Evolutionary conservation across 2,329 filamentous ascomycete species (phyloP).

Genomic region (Cercospora nicotianae): DNA sequence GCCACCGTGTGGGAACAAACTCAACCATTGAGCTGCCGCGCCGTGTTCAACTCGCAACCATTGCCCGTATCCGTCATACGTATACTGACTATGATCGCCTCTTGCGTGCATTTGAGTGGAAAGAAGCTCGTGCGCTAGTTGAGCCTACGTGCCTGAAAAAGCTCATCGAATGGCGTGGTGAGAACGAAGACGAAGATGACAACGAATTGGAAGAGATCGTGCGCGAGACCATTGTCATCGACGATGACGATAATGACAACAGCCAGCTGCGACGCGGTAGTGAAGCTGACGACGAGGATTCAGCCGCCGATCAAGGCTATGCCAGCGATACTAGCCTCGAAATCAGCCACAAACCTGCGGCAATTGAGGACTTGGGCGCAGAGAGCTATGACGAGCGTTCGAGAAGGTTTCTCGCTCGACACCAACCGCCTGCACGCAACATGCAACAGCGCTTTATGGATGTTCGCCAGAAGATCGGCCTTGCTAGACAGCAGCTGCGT

Average conservation of each 20-base stretch:
- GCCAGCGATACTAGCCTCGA: slow-evolving; percentile 34
- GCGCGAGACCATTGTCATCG: slow-evolving; percentile 63
- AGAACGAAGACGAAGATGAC: slow-evolving; percentile 51
- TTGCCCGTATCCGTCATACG: slow-evolving; percentile 61
- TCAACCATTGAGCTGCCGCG: slow-evolving; percentile 55
- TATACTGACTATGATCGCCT: slow-evolving; percentile 64
- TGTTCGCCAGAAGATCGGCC: slow-evolving; percentile 27
- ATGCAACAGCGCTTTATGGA: slow-evolving; percentile 20
- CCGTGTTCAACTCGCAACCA: slow-evolving; percentile 61
- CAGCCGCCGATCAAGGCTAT: slow-evolving; percentile 25
- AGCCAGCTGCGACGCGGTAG: slow-evolving; percentile 8
- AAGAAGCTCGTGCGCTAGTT: slow-evolving; percentile 55
- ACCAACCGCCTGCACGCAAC: slow-evolving; percentile 18
- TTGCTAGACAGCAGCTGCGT: slow-evolving; percentile 25
- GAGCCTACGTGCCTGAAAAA: slow-evolving; percentile 58
- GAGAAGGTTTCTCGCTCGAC: slow-evolving; percentile 24
- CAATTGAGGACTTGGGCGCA: slow-evolving; percentile 32
- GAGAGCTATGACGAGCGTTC: slow-evolving; percentile 33
- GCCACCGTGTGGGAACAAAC: slow-evolving; percentile 59
- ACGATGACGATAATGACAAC: slow-evolving; percentile 57
- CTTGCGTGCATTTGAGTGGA: slow-evolving; percentile 53
- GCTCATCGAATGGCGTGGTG: slow-evolving; percentile 63
- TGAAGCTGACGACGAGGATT: slow-evolving; percentile 29
- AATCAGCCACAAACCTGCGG: slow-evolving; percentile 33
- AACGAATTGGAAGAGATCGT: slow-evolving; percentile 61